Conservation (phyloP, 495 filamentous ascomycete genomes). For the Penicillium pancosmium region DNA sequence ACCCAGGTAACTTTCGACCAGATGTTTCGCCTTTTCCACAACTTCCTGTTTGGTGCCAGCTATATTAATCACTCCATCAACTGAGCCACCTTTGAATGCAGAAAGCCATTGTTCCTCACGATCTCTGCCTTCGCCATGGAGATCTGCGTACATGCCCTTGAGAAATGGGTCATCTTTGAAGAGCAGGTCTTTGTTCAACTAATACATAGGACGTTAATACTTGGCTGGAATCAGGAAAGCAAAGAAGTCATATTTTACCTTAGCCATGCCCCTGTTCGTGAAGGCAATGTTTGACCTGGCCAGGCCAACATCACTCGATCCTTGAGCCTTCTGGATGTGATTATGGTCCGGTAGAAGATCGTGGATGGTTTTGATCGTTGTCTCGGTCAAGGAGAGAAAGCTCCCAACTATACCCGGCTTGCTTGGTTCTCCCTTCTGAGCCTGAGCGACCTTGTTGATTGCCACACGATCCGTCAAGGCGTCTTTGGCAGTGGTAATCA, state of each 20-base stretch:
- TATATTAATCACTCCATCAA: slow-evolving; percentile 13
- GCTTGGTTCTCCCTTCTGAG: not conserved
- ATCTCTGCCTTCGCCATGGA: slow-evolving; percentile 12
- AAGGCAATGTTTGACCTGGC: slow-evolving; percentile 34
- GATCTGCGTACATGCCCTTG: slow-evolving; percentile 14
- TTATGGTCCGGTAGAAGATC: too few species aligned
- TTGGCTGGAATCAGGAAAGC: too few species aligned
- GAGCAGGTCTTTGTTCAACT: not conserved
- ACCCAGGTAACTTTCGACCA: slow-evolving; percentile 8
- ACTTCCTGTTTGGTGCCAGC: slow-evolving; percentile 11
- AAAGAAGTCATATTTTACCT: slow-evolving; percentile 19
- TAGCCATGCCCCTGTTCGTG: slow-evolving; percentile 28
- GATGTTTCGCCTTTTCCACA: slow-evolving; percentile 1
- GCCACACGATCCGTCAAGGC: slow-evolving; percentile 14
- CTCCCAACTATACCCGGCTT: not conserved
- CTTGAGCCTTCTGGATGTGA: too few species aligned
- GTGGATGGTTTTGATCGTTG: slow-evolving; percentile 1
- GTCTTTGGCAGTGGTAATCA: slow-evolving; percentile 27
- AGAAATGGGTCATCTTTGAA: slow-evolving; percentile 22
- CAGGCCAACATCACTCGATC: slow-evolving; percentile 3
- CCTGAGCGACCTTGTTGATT: slow-evolving; percentile 12
- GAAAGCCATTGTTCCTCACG: slow-evolving; percentile 6
- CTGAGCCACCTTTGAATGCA: slow-evolving; percentile 8
- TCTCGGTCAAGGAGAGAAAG: not conserved
- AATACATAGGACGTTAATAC: too few species aligned